These are phyloP conservation scores for Nicotiana tomentosiformis DNA, from an alignment of 257 asterid genomes.

Conservation along the genomic window DNA sequence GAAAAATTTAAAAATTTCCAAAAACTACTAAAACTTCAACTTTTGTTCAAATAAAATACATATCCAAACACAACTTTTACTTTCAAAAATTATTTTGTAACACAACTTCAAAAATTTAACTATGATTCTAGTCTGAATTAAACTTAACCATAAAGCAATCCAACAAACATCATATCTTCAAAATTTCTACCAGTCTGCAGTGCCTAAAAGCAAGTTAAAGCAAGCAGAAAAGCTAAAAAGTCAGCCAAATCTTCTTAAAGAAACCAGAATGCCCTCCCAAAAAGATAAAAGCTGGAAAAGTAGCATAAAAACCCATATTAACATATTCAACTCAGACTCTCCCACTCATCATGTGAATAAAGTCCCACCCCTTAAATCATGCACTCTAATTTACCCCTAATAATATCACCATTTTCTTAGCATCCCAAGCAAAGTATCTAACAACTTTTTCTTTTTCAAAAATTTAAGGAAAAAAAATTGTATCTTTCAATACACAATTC, in stretches of 20 bases:
- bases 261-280: constrained; percentile 22
- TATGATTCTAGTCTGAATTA: background rate
- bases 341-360: constrained; percentile 19
- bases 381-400: background rate
- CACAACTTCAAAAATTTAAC: no score
- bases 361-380: constrained; percentile 11
- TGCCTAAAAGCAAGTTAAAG: constrained; percentile 35
- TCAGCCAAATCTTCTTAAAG: constrained; percentile 30
- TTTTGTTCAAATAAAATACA: no score
- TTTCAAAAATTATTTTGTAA: no score
- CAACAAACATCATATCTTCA: constrained; percentile 15
- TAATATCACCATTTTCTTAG: constrained; percentile 10
- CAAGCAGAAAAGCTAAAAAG: constrained; percentile 28
- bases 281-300: constrained; percentile 7
- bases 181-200: constrained; percentile 1
- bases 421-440: constrained; percentile 68
- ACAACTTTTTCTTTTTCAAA: constrained; percentile 3
- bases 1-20: no score
- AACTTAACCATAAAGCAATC: constrained; percentile 27
- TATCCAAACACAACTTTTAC: no score
- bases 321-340: constrained; percentile 30
- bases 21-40: no score
- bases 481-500: background rate
- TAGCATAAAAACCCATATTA: constrained; percentile 23
- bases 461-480: background rate